Evolutionary conservation across 106 monocot genomes (phyloP).

Genomic region (Cymbidium sinense): DNA sequence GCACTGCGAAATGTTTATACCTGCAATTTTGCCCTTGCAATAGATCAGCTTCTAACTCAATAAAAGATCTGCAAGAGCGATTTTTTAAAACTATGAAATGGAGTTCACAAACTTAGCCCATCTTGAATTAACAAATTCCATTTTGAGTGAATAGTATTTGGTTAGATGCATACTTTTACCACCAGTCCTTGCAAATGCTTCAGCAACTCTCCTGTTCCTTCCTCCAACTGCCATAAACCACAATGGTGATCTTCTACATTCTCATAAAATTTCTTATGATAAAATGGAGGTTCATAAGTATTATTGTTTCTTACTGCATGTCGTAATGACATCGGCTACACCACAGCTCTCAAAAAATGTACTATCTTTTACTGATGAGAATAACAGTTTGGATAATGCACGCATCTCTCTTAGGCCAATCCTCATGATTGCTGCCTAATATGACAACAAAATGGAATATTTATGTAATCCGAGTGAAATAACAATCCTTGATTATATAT

Average conservation of each 20-base stretch:
- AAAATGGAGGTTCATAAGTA: background rate
- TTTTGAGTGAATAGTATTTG: background rate
- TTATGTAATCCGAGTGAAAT: background rate
- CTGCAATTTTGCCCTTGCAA: slow-evolving; percentile 86
- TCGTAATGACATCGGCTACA: slow-evolving; percentile 82
- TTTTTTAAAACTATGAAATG: background rate
- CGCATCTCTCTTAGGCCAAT: slow-evolving; percentile 88
- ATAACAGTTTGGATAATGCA: slow-evolving; percentile 75
- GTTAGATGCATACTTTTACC: slow-evolving; percentile 72
- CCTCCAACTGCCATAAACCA: slow-evolving; percentile 59
- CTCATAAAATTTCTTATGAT: background rate
- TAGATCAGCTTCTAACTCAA: slow-evolving; percentile 70
- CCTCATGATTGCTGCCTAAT: slow-evolving; percentile 93
- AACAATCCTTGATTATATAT: slow-evolving; percentile 6
- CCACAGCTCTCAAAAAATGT: slow-evolving; percentile 98
- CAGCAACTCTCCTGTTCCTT: slow-evolving; percentile 86
- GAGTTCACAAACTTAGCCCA: background rate
- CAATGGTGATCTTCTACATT: background rate
- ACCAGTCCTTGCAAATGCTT: slow-evolving; percentile 65
- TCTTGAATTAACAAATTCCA: background rate
- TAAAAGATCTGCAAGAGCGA: slow-evolving; percentile 51
- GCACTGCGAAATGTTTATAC: slow-evolving; percentile 35
- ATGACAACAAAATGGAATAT: background rate
- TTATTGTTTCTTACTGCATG: slow-evolving; percentile 53
- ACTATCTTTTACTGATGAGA: slow-evolving; percentile 72